Percentiles rank a stretch among this genome's conserved stretches.
Conservation (phyloP, 441 rosid genomes). For the Corymbia calophylla region DNA sequence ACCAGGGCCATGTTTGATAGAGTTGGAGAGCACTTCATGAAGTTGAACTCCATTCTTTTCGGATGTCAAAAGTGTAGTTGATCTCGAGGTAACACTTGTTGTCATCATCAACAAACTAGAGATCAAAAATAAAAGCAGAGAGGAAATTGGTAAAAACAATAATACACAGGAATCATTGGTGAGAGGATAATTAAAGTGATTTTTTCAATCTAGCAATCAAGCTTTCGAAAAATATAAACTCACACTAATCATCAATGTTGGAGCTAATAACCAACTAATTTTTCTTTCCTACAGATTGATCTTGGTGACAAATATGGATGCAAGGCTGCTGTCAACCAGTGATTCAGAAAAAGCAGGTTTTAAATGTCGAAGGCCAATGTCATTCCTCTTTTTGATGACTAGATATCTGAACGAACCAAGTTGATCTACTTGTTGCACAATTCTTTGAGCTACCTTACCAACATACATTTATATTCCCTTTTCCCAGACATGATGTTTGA, state of each 20-base stretch:
- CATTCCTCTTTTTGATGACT: not conserved
- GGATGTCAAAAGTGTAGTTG: conserved; percentile 78
- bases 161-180: not conserved
- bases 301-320: not conserved
- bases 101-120: conserved; percentile 80
- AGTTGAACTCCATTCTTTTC: conserved; percentile 45
- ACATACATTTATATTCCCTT: not conserved
- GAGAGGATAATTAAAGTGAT: not conserved
- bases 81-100: conserved; percentile 83
- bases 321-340: not conserved
- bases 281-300: not conserved
- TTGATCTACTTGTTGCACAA: not conserved
- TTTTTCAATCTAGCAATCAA: not conserved
- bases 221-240: not conserved
- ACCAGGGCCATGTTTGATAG: not conserved
- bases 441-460: not conserved
- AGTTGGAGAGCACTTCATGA: not conserved
- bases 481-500: not conserved
- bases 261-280: not conserved
- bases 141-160: not conserved
- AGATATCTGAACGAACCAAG: not conserved
- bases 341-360: not conserved
- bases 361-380: not conserved
- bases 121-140: not conserved
- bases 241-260: not conserved